Percentiles rank a stretch among this genome's conserved stretches.
Conservation (phyloP, 2,329 filamentous ascomycete genomes). For the Aspergillus sp. region DNA sequence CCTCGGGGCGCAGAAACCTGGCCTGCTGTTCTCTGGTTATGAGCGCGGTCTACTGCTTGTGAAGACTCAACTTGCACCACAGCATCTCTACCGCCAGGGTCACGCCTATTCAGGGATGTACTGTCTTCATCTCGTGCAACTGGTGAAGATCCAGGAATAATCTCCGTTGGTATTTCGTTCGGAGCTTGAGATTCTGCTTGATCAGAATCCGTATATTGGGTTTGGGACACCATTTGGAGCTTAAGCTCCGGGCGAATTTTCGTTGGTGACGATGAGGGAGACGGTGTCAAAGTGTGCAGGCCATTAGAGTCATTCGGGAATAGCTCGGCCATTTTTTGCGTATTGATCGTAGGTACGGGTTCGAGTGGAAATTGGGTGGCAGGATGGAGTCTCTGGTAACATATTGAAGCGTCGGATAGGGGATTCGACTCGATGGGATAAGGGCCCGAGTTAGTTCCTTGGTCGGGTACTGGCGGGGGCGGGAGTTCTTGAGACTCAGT, state of each 20-base stretch:
- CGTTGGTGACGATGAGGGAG: constrained; percentile 11
- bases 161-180: constrained; percentile 28
- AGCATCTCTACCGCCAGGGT: constrained; percentile 23
- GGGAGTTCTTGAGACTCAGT: constrained; percentile 36
- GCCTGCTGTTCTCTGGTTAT: constrained; percentile 12
- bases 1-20: constrained; percentile 18
- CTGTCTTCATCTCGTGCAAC: constrained; percentile 20
- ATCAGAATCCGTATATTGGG: constrained; percentile 20
- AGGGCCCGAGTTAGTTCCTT: constrained; percentile 25
- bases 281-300: constrained; percentile 12
- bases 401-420: constrained; percentile 39
- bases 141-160: constrained; percentile 44
- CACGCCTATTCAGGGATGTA: constrained; percentile 8
- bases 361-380: constrained; percentile 39
- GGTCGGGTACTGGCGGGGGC: constrained; percentile 21
- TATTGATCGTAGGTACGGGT: constrained; percentile 35
- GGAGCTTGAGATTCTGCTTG: constrained; percentile 23
- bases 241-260: constrained; percentile 2
- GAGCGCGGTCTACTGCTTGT: constrained; percentile 32
- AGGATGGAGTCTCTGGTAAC: constrained; percentile 35
- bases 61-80: constrained; percentile 45
- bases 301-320: constrained; percentile 33
- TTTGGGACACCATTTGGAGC: constrained; percentile 12
- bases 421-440: constrained; percentile 27
- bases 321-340: constrained; percentile 39